Percentiles rank a stretch among this genome's conserved stretches.
These are phyloP conservation scores for Petunia secreta DNA, from an alignment of 257 asterid species.

Conservation along the genomic window DNA sequence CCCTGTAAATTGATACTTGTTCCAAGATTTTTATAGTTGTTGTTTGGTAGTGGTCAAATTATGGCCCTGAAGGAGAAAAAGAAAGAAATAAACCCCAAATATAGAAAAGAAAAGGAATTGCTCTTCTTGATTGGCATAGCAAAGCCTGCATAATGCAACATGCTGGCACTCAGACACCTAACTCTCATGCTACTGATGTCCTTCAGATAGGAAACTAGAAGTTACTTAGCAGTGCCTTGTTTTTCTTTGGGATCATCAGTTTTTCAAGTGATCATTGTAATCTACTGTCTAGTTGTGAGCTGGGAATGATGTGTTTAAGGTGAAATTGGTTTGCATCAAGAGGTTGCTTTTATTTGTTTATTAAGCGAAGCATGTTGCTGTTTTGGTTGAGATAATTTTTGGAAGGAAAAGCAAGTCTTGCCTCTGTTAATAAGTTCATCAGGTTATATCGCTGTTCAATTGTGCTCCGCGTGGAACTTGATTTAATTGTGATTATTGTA, in stretches of 20 bases:
- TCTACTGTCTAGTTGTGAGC: neutral
- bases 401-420: neutral
- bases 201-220: neutral
- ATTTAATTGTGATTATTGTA: neutral
- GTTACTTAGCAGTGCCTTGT: neutral
- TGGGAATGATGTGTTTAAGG: neutral
- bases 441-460: neutral
- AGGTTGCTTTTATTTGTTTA: neutral
- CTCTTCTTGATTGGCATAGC: neutral
- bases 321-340: neutral
- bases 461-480: neutral
- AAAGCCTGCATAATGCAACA: neutral
- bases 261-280: neutral
- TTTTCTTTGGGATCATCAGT: neutral
- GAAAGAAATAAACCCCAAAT: neutral
- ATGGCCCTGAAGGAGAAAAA: neutral
- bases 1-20: neutral
- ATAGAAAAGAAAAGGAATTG: neutral
- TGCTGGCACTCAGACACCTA: neutral
- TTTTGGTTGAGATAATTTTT: neutral
- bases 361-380: neutral
- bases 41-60: neutral
- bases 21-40: neutral
- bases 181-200: neutral
- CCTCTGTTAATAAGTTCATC: neutral